Percentiles rank a stretch among this genome's conserved stretches.
Conservation (phyloP, 495 filamentous ascomycete genomes). For the Talaromyces ruber region DNA sequence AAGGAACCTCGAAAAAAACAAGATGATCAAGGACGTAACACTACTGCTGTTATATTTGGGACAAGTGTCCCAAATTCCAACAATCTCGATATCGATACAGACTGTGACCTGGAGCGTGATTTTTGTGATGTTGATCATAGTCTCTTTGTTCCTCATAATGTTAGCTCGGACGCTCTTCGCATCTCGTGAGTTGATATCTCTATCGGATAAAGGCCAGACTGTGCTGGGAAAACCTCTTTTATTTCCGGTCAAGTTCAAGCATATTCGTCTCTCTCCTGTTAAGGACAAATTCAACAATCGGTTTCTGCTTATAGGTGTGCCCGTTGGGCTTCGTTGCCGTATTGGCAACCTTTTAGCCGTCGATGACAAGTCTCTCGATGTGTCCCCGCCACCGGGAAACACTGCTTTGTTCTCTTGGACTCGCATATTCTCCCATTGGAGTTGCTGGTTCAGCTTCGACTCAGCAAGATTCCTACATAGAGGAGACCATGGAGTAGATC, state of each 20-base stretch:
- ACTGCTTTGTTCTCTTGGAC: neutral
- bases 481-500: conserved; percentile 9
- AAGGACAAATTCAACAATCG: conserved; percentile 10
- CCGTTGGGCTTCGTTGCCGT: conserved; percentile 12
- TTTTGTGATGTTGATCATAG: neutral
- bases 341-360: conserved; percentile 11
- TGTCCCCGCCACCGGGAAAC: neutral
- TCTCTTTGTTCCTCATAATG: neutral
- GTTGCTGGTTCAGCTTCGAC: conserved; percentile 14
- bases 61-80: neutral
- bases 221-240: conserved; percentile 11
- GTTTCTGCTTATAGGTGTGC: conserved; percentile 14
- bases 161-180: neutral
- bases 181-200: neutral
- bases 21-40: neutral
- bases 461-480: conserved; percentile 10
- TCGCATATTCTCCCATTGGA: neutral
- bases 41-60: neutral
- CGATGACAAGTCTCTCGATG: conserved; percentile 5
- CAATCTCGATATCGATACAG: neutral
- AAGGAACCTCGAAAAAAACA: neutral
- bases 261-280: conserved; percentile 9
- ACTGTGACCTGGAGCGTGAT: neutral
- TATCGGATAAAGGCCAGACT: neutral
- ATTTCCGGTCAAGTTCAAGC: conserved; percentile 9